These are phyloP conservation scores for Beauveria rudraprayagi DNA, from an alignment of 2,329 filamentous ascomycete genomes.

Conservation along the genomic window DNA sequence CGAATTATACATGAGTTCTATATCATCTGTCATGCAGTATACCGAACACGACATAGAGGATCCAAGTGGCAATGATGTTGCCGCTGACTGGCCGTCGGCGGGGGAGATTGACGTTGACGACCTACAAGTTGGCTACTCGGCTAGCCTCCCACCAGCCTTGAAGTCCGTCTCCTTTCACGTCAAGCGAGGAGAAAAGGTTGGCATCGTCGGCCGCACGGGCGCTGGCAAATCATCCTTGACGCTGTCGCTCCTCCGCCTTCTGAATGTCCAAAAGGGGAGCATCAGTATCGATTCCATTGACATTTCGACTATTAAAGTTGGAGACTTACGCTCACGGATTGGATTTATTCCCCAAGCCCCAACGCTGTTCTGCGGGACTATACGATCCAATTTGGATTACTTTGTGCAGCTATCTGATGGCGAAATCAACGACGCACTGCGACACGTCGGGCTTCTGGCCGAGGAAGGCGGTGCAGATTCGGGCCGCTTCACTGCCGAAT, in stretches of 20 bases:
- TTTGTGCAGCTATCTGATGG: not conserved
- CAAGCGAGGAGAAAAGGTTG: not conserved
- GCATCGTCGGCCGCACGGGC: not conserved
- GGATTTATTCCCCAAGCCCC: not conserved
- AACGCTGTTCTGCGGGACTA: not conserved
- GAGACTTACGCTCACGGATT: slow-evolving; percentile 10
- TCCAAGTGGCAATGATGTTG: too few relatives aligned
- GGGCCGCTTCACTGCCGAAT: not conserved
- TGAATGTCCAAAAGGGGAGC: not conserved
- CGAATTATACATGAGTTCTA: too few relatives aligned
- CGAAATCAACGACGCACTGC: not conserved
- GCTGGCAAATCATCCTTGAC: not conserved
- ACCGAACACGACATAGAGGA: too few relatives aligned
- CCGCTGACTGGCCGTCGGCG: too few relatives aligned
- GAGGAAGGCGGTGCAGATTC: not conserved
- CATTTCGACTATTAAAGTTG: slow-evolving; percentile 1
- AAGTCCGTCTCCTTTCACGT: not conserved
- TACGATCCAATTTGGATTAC: not conserved
- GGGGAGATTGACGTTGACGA: too few relatives aligned
- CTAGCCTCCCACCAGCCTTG: not conserved
- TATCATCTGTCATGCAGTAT: too few relatives aligned
- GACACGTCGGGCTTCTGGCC: not conserved
- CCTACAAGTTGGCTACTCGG: too few relatives aligned
- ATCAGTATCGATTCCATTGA: slow-evolving; percentile 8
- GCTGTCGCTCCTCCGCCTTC: slow-evolving; percentile 1